Percentiles rank a stretch among this genome's conserved stretches.
phyloP scores from a whole-genome alignment of 2,329 filamentous ascomycete species.

The Byssothecium circinans region DNA sequence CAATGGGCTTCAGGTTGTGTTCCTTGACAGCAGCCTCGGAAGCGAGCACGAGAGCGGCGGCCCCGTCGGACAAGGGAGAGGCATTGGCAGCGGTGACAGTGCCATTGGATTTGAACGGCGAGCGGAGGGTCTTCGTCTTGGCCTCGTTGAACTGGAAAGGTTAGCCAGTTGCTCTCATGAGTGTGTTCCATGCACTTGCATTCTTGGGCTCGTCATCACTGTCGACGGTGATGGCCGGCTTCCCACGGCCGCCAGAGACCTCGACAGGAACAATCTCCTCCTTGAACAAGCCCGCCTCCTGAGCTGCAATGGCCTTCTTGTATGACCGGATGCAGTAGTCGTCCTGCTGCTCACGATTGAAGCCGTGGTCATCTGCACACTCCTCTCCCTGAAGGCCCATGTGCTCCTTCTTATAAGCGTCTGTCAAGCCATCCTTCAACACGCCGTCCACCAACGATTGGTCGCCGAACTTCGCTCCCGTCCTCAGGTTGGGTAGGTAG shows the following conservation, averaged over 20 bases:
- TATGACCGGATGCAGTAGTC: conserved; percentile 95
- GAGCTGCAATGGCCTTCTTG: conserved; percentile 86
- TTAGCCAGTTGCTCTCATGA: conserved; percentile 14
- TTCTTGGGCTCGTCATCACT: conserved; percentile 97
- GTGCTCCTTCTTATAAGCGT: conserved; percentile 93
- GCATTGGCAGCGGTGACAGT: conserved; percentile 97
- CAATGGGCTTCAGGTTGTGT: conserved; percentile 85
- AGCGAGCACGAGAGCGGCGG: conserved; percentile 86
- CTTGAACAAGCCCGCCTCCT: conserved; percentile 77
- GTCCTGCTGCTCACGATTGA: conserved; percentile 85
- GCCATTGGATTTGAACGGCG: conserved; percentile 79
- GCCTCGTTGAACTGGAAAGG: conserved; percentile 53
- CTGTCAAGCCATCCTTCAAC: conserved; percentile 90
- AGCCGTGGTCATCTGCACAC: conserved; percentile 79
- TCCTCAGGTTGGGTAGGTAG: conserved; percentile 86
- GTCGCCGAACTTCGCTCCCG: conserved; percentile 91
- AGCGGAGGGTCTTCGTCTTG: conserved; percentile 60
- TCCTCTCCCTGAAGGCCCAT: conserved; percentile 95
- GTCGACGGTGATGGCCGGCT: conserved; percentile 78
- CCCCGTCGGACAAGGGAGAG: conserved; percentile 93
- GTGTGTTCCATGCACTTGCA: conserved; percentile 47
- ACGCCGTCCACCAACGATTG: conserved; percentile 87
- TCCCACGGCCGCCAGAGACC: conserved; percentile 84
- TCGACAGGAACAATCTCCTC: conserved; percentile 88
- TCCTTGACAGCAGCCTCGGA: conserved; percentile 94